Conservation (phyloP, 2,329 filamentous ascomycete species). For the Fusarium floridanum region DNA sequence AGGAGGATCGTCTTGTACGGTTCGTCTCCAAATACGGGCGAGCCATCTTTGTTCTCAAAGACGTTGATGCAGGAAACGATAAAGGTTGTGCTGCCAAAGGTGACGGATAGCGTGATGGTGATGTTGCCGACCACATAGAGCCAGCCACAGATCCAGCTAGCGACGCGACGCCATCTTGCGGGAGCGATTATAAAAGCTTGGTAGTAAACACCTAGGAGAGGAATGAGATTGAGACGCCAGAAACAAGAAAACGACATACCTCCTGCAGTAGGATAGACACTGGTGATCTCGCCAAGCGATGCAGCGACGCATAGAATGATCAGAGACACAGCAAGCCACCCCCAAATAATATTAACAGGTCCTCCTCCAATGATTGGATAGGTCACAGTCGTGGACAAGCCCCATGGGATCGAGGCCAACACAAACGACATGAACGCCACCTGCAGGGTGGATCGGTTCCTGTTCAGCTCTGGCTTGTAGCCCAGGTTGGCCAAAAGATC, state of each 20-base stretch:
- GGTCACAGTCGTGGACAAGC: conserved; percentile 10
- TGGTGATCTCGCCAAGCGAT: conserved; percentile 26
- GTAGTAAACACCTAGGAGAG: conserved; percentile 71
- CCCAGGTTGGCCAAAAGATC: conserved; percentile 2
- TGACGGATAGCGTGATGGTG: conserved; percentile 76
- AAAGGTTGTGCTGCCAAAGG: conserved; percentile 75
- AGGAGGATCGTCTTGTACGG: conserved; percentile 69
- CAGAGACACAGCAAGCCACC: conserved; percentile 20
- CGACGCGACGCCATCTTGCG: conserved; percentile 69
- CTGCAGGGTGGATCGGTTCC: conserved; percentile 21
- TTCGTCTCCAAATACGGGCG: conserved; percentile 67
- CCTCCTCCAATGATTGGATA: conserved; percentile 14
- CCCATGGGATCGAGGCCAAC: conserved; percentile 21
- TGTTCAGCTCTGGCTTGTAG: conserved; percentile 14
- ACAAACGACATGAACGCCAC: conserved; percentile 28
- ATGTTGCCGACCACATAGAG: conserved; percentile 76
- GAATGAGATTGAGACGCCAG: background rate
- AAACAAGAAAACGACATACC: background rate
- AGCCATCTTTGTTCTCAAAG: conserved; percentile 60
- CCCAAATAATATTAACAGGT: conserved; percentile 24
- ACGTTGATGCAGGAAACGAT: conserved; percentile 75
- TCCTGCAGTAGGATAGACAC: conserved; percentile 25
- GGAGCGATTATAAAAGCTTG: conserved; percentile 81
- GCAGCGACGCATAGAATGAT: conserved; percentile 22
- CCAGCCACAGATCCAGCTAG: conserved; percentile 79